Base-by-base conservation (phyloP, 2,329 filamentous ascomycete species). In the Ceratocystis papillata region DNA sequence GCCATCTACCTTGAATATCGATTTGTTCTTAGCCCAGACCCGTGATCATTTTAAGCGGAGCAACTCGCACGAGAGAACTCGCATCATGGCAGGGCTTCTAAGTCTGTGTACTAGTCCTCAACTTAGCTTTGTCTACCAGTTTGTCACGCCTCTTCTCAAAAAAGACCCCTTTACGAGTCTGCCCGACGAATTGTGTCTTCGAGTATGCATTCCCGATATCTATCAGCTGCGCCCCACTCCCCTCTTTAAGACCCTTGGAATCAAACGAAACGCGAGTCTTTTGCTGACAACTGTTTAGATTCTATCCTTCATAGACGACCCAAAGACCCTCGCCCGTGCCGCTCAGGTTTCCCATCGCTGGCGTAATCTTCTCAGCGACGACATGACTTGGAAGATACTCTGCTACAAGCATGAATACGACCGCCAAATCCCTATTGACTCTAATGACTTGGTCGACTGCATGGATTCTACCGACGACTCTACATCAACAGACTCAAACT, bases 311-410 rank as follows among this genome's bases (percentile, higher is more conserved):
- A 93, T 99, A 73, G 94, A 99, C 72, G 94, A 99, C 73, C 92
- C 94, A 1, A 94, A 92, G 74, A 95, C 95, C 2, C 81, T 99
- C 60, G 93, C 92, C 48, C 84, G 94, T 73, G 89, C 94, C 64
- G 96, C 93, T 4, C 93, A 97, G 75, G 94, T 99, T n/a, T 99
- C 94, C 65, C 86, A 86, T 70, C 84, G 92, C 74, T 99, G 94
- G 94, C 84, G 90, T 69, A 92, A 96, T 75, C 81, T 99, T 6
- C 81, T 99, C 62, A 93, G 88, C 73, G 94, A 99, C 75, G 94
- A 99, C 75, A 92, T 96, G 77, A 96, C 94, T 0, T 99, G 94
- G 94, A 96, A 96, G 78, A 90, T 94, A 69, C 81, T 99, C 22
- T 97, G 93, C 74, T 90, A 95, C 70, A 96, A 96, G 76, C 93